Base-by-base conservation (phyloP, 768 basidiomycete species). In the Holtermanniella nyarrowii region DNA sequence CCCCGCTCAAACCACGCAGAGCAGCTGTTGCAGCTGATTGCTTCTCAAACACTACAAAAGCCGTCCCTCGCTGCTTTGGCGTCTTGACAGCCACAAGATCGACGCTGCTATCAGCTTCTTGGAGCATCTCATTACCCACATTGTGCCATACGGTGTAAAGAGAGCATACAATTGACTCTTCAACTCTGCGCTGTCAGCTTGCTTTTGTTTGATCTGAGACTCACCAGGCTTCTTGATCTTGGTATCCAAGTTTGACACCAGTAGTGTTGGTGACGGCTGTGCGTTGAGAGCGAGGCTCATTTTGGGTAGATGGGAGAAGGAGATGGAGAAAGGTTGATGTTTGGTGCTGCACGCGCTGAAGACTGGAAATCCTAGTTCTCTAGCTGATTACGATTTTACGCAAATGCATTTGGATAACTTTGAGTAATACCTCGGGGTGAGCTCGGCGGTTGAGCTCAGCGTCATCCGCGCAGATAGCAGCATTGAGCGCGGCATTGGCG, bases 41-140 rank as follows among this genome's bases (percentile, higher is more conserved):
- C 74, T 97, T 93, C 46, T 81, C 79, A 74, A 95, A 97, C 62
- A 93, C 89, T 65, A 96, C 82, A 73, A 95, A 97, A 1, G 93
- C 93, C 73, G 95, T 90, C 20, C 90, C 91, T 58, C 84, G 80
- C 83, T 86, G 88, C 72, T 83, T 85, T 53, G 80, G 74, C 67
- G 77, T 80, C 72, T 93, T 90, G 22, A 84, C 82, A 21, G 91
- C 90, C 52, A 96, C 80, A 53, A 97, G 82, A 70, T 96, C 93
- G 76, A 97, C 80, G 52, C 69, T 71, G 44, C 27, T 42, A 16
- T 22, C 18, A 54, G 24, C 18, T 46, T 49, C 45, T 50, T 37
- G 18, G 14, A n/a, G 22, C 43, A n/a, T 40, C n/a, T 41, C 13
- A 7, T 10, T 16, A 61, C 69, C 53, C 43, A 71, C 69, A 97